These are phyloP conservation scores for Coemansia sp. DNA, from an alignment of 192 early-diverging fungal species.

Conservation along the genomic window DNA sequence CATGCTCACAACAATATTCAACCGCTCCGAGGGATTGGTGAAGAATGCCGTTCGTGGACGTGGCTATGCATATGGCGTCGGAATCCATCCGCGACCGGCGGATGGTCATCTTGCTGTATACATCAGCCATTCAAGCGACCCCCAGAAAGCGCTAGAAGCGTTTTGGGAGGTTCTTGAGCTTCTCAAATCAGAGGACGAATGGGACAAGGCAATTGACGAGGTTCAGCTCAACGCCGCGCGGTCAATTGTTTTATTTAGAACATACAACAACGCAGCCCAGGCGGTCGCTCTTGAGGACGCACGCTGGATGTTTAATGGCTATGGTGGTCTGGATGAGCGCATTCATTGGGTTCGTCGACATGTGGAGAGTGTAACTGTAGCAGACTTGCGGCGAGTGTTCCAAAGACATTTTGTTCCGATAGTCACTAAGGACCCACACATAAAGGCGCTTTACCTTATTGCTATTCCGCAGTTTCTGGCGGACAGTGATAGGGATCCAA, in stretches of 20 bases:
- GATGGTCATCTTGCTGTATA: conserved; percentile 43
- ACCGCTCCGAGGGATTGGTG: conserved; percentile 74
- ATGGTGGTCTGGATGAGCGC: conserved; percentile 33
- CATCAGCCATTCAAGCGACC: conserved; percentile 48
- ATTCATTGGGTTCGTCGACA: conserved; percentile 41
- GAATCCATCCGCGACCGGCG: conserved; percentile 24
- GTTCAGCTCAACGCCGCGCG: conserved; percentile 44
- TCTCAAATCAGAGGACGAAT: conserved; percentile 22
- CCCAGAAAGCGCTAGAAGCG: conserved; percentile 37
- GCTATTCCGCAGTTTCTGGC: conserved; percentile 30
- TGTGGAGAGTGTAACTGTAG: conserved; percentile 30
- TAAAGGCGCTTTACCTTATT: conserved; percentile 29
- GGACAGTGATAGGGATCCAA: conserved; percentile 15
- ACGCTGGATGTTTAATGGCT: conserved; percentile 22
- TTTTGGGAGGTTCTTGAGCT: conserved; percentile 41
- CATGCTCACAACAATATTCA: conserved; percentile 65
- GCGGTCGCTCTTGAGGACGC: conserved; percentile 37
- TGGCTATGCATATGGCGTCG: conserved; percentile 73
- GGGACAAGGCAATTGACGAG: conserved; percentile 35
- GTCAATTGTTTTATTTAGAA: conserved; percentile 28
- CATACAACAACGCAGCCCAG: conserved; percentile 20
- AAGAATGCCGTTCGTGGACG: conserved; percentile 78
- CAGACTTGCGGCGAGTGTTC: conserved; percentile 36
- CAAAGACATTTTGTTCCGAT: conserved; percentile 31
- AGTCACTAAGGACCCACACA: conserved; percentile 14